These are phyloP conservation scores for Zymoseptoria crescenta DNA, from an alignment of 2,329 filamentous ascomycete genomes.

Conservation along the genomic window DNA sequence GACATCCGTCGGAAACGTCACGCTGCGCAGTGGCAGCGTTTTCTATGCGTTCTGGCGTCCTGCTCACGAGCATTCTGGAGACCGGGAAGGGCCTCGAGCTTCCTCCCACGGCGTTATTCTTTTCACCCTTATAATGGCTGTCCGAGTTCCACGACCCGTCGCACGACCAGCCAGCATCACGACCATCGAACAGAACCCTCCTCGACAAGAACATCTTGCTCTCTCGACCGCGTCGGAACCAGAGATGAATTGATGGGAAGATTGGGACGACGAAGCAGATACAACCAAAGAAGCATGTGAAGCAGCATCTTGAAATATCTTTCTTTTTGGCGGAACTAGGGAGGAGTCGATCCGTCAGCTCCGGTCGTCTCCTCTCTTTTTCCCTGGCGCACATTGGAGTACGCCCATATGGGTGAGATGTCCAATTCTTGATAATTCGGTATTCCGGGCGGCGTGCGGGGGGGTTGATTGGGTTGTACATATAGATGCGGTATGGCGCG, in stretches of 20 bases:
- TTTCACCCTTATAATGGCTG: not conserved
- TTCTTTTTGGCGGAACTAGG: not conserved
- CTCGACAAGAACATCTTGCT: not conserved
- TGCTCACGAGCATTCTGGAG: not conserved
- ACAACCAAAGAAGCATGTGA: not conserved
- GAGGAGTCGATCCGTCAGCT: not conserved
- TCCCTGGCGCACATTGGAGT: not conserved
- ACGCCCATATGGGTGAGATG: not conserved
- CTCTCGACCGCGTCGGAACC: not conserved
- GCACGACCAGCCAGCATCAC: not conserved
- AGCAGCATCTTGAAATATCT: not conserved
- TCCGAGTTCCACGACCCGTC: not conserved
- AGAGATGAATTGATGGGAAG: not conserved
- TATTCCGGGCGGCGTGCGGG: not conserved
- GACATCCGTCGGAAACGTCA: not conserved
- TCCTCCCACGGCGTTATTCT: not conserved
- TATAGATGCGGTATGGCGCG: not conserved
- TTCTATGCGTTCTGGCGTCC: not conserved
- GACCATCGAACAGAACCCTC: not conserved
- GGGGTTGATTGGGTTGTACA: not conserved
- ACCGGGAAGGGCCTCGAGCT: not conserved
- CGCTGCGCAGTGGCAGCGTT: not conserved
- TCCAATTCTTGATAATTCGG: not conserved
- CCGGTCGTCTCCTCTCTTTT: not conserved
- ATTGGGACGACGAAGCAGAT: not conserved